These are phyloP conservation scores for Arachnomyces sp. DNA, from an alignment of 2,329 filamentous ascomycete species.

Conservation along the genomic window DNA sequence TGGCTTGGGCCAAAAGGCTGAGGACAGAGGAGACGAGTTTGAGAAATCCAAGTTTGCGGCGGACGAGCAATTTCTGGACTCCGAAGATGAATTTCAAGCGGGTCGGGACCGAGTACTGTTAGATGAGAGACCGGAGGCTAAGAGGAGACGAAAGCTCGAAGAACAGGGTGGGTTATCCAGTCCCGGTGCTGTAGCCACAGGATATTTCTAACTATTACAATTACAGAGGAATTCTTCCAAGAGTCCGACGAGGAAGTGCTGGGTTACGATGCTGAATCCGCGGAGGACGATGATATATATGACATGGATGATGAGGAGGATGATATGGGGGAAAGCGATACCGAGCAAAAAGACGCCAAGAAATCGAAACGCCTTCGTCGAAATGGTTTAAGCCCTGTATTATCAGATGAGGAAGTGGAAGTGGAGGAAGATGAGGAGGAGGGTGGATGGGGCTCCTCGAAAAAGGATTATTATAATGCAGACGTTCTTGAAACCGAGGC, in stretches of 20 bases:
- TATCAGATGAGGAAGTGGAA: constrained; percentile 34
- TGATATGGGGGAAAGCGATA: constrained; percentile 23
- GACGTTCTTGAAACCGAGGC: constrained; percentile 64
- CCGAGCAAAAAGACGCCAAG: constrained; percentile 9
- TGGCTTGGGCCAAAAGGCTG: constrained; percentile 10
- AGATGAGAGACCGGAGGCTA: constrained; percentile 69
- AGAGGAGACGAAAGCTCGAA: constrained; percentile 61
- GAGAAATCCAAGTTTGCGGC: constrained; percentile 29
- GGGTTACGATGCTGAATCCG: constrained; percentile 37
- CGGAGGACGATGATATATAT: constrained; percentile 35
- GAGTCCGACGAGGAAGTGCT: constrained; percentile 57
- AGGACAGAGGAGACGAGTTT: constrained; percentile 21
- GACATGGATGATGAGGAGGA: constrained; percentile 29
- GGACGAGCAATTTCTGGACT: constrained; percentile 76
- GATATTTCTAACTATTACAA: constrained; percentile 1
- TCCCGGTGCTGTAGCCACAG: no score
- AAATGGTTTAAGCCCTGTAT: constrained; percentile 14
- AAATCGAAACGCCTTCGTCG: constrained; percentile 15
- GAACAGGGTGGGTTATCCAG: constrained; percentile 49
- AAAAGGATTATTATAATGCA: constrained; percentile 86
- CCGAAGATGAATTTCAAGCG: constrained; percentile 86
- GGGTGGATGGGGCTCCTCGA: constrained; percentile 78
- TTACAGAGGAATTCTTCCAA: constrained; percentile 48
- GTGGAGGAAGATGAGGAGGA: constrained; percentile 50
- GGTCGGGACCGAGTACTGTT: constrained; percentile 79